These are phyloP conservation scores for Vitis amurensis DNA, from an alignment of 164 flowering plant genomes.

Conservation along the genomic window DNA sequence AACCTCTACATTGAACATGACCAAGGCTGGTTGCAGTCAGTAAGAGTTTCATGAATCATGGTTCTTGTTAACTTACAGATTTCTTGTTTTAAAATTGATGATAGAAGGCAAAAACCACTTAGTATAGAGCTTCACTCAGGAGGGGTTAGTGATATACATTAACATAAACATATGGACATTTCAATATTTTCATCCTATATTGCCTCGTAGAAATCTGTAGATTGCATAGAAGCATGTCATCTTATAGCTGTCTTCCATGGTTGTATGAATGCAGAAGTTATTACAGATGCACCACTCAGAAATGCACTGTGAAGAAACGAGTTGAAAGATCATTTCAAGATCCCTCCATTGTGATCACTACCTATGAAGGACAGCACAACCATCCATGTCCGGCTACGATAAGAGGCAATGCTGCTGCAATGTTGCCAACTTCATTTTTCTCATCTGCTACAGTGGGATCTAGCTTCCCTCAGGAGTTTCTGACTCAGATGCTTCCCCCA, in stretches of 20 bases:
- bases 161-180: no score
- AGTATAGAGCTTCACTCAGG: no score
- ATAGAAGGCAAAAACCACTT: no score
- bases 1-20: no score
- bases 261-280: conserved; percentile 46
- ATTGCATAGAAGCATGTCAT: no score
- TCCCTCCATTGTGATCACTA: conserved; percentile 55
- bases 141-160: no score
- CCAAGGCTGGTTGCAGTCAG: no score
- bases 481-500: conserved; percentile 24
- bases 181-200: no score
- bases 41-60: no score
- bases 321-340: conserved; percentile 61
- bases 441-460: conserved; percentile 12
- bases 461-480: conserved; percentile 23
- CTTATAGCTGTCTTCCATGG: not conserved
- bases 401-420: conserved; percentile 28
- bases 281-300: conserved; percentile 58
- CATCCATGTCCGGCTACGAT: conserved; percentile 44
- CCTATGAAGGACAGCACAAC: conserved; percentile 66
- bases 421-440: conserved; percentile 20
- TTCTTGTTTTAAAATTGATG: no score
- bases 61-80: no score
- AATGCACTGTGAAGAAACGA: conserved; percentile 60
- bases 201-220: no score